Evolutionary conservation across 2,329 filamentous ascomycete genomes (phyloP), one percentile per base, ranked within the genome.

Genomic region (Colletotrichum endophyticum): DNA sequence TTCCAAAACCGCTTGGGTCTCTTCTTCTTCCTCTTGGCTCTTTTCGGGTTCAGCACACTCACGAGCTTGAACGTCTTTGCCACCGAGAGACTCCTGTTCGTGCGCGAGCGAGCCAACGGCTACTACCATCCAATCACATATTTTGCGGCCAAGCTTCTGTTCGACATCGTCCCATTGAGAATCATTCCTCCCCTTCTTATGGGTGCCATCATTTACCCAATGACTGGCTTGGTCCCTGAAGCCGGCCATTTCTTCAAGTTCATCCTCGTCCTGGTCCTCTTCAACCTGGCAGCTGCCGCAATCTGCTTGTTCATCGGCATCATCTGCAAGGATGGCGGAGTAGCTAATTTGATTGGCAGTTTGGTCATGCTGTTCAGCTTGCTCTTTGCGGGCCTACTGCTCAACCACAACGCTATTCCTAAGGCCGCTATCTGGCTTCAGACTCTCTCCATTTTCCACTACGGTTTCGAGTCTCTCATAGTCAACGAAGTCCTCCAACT

Each of bases 281-380:
- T 99, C 89, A 99, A 99, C 84, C 89, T 99, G 32, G 96, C 97
- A 0, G 96, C 97, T 0, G 95, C 97, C 0, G 94, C 94, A 39
- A 97, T 99, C 77, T 99, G 96, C 83, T 89, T 99, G 9, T 98
- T 98, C 83, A 98, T 99, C 80, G 97, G 97, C 79, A 98, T 99
- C 76, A 91, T 98, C 9, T 98, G 98, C 89, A 95, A 95, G 81
- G 97, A 99, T 81, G 92, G 92, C 36, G 94, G 96, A 49, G 96
- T 99, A 3, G 97, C 97, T 67, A 99, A 98, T 84, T 85, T 99
- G 78, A 95, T 99, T 76, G 97, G 96, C 70, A 98, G 96, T 80
- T 87, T 99, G 80, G 95, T 99, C 67, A 99, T 99, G 97, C 90
- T 99, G 11, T 99, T 99, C 89, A 98, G 95, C 83, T 87, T 99